Conservation (phyloP, 495 filamentous ascomycete species). For the Evernia prunastri region DNA sequence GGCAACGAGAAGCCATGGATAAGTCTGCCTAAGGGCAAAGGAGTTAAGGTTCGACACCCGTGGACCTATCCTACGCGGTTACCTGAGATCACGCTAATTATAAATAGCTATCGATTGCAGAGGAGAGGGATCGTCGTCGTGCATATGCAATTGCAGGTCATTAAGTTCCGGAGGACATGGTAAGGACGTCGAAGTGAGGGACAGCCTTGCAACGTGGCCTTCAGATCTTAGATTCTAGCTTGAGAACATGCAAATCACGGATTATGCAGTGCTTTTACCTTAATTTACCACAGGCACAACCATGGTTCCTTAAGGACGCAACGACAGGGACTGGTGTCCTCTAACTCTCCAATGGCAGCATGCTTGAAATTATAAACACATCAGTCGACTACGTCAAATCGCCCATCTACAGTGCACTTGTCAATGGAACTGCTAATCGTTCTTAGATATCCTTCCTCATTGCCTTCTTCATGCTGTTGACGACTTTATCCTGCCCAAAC, state of each 20-base stretch:
- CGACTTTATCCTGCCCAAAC: slow-evolving; percentile 44
- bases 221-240: not conserved
- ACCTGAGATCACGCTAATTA: slow-evolving; percentile 6
- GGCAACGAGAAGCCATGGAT: slow-evolving; percentile 98
- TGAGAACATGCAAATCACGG: no score
- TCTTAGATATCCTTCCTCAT: slow-evolving; percentile 6
- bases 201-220: not conserved
- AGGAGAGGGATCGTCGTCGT: slow-evolving; percentile 94
- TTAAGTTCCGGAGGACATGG: slow-evolving; percentile 8
- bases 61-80: slow-evolving; percentile 17
- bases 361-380: not conserved
- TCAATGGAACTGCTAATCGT: not conserved
- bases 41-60: slow-evolving; percentile 71
- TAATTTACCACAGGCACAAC: not conserved
- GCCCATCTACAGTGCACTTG: not conserved
- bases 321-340: not conserved
- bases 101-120: slow-evolving; percentile 77
- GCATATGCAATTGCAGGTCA: slow-evolving; percentile 65
- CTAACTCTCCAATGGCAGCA: not conserved
- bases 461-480: slow-evolving; percentile 30
- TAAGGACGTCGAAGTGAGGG: not conserved
- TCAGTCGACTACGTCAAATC: not conserved
- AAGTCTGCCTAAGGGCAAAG: slow-evolving; percentile 98
- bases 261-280: not conserved
- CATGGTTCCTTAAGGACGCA: not conserved